Conservation (phyloP, 345 rosid genomes). For the Syzygium aromaticum region DNA sequence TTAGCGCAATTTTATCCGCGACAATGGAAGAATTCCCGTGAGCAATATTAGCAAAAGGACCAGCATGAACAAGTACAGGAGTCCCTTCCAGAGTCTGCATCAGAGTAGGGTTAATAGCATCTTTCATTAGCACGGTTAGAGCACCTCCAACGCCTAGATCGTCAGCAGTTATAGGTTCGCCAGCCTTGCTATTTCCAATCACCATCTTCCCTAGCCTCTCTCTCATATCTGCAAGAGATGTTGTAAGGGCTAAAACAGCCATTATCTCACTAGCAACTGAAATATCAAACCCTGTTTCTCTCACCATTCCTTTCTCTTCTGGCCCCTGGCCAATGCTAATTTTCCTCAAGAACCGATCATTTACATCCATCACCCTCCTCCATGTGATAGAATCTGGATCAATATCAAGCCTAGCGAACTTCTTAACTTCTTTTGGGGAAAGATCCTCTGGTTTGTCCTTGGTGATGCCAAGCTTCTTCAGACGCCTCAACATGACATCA, state of each 20-base stretch:
- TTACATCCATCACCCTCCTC: slow-evolving; percentile 99
- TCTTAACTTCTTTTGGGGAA: slow-evolving; percentile 65
- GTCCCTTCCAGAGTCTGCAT: slow-evolving; percentile 99
- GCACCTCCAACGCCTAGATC: slow-evolving; percentile 99
- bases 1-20: slow-evolving; percentile 94
- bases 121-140: slow-evolving; percentile 92
- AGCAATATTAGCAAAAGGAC: slow-evolving; percentile 98
- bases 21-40: slow-evolving; percentile 97
- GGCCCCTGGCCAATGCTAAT: slow-evolving; percentile 92
- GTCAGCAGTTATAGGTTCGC: slow-evolving; percentile 93
- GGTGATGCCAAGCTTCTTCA: slow-evolving; percentile 79
- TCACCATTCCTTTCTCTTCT: slow-evolving; percentile 93
- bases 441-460: slow-evolving; percentile 87
- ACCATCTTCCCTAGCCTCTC: slow-evolving; percentile 99
- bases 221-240: slow-evolving; percentile 93
- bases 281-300: slow-evolving; percentile 96
- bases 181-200: slow-evolving; percentile 86
- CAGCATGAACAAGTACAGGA: slow-evolving; percentile 97
- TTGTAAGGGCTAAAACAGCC: slow-evolving; percentile 98
- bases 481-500: slow-evolving; percentile 78
- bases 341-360: slow-evolving; percentile 91
- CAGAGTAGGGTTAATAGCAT: slow-evolving; percentile 89
- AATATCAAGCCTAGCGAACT: slow-evolving; percentile 87
- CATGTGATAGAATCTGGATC: slow-evolving; percentile 81
- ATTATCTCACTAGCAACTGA: slow-evolving; percentile 99